Evolutionary conservation across 768 basidiomycete genomes (phyloP).

Genomic region (Mycena maculata): DNA sequence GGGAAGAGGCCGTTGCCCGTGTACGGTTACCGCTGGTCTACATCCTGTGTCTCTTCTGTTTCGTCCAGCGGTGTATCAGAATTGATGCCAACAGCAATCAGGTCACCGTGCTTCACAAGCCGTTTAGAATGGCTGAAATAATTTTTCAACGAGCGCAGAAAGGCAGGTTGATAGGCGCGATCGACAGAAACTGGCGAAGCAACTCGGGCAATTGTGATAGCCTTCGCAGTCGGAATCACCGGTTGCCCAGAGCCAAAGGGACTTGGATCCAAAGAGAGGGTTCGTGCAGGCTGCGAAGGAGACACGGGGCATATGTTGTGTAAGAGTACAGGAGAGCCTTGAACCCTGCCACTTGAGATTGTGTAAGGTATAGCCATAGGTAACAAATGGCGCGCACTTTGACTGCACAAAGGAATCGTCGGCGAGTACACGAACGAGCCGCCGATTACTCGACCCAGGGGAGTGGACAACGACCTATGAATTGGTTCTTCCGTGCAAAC

Average conservation of each 20-base stretch:
- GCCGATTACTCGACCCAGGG: conserved; percentile 47
- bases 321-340: conserved; percentile 63
- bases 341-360: conserved; percentile 50
- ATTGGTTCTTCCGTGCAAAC: conserved; percentile 22
- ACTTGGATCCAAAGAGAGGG: conserved; percentile 59
- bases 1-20: not conserved
- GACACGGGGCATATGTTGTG: conserved; percentile 59
- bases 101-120: conserved; percentile 78
- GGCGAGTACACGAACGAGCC: conserved; percentile 70
- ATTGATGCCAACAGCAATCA: conserved; percentile 74
- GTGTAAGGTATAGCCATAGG: conserved; percentile 13
- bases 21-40: conserved; percentile 37
- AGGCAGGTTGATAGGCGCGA: conserved; percentile 70
- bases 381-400: conserved; percentile 46
- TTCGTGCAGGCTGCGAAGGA: conserved; percentile 26
- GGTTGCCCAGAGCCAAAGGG: conserved; percentile 72
- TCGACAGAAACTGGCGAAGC: conserved; percentile 78
- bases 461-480: conserved; percentile 63
- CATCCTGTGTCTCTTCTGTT: conserved; percentile 39
- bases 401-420: conserved; percentile 55
- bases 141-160: conserved; percentile 68
- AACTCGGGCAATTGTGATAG: conserved; percentile 83
- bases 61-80: conserved; percentile 49
- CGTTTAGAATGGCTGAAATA: conserved; percentile 68
- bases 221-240: conserved; percentile 72